These are phyloP conservation scores for Juncus inflexus DNA, from an alignment of 176 grass and related monocot genomes.

Conservation along the genomic window DNA sequence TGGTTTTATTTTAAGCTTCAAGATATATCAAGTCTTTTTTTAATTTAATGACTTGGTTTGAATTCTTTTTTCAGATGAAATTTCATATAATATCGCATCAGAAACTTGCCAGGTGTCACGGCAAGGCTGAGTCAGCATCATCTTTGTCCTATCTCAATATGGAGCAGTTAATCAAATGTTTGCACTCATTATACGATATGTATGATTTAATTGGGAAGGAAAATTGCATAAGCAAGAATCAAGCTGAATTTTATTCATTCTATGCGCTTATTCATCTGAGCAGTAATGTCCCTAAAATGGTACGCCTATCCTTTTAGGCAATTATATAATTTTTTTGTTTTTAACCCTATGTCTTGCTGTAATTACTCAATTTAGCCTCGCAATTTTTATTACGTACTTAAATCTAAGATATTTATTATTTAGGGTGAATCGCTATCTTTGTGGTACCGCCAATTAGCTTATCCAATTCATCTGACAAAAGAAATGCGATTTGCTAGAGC, in stretches of 20 bases:
- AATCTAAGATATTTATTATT: slow-evolving; percentile 18
- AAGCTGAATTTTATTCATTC: slow-evolving; percentile 76
- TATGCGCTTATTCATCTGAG: slow-evolving; percentile 87
- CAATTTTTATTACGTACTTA: slow-evolving; percentile 10
- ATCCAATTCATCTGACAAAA: slow-evolving; percentile 48
- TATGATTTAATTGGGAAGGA: slow-evolving; percentile 42
- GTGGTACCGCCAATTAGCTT: slow-evolving; percentile 61
- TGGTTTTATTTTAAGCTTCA: too few relatives aligned
- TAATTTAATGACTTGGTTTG: slow-evolving; percentile 8
- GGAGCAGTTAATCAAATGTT: slow-evolving; percentile 89
- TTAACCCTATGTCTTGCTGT: too few relatives aligned
- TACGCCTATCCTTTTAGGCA: slow-evolving; percentile 23
- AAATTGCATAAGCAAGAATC: slow-evolving; percentile 36
- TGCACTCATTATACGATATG: slow-evolving; percentile 70
- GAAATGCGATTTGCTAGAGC: slow-evolving; percentile 82
- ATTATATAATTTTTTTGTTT: too few relatives aligned
- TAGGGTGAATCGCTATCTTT: slow-evolving; percentile 82
- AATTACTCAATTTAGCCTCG: slow-evolving; percentile 7
- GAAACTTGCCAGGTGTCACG: slow-evolving; percentile 45
- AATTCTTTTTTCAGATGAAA: slow-evolving; percentile 49
- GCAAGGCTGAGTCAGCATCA: slow-evolving; percentile 58
- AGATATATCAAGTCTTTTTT: neutral
- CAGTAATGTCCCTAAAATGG: slow-evolving; percentile 67
- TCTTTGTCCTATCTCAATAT: slow-evolving; percentile 64
- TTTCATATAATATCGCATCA: slow-evolving; percentile 84